Base-by-base conservation (phyloP, 306 rosid genomes). In the Acacia melanoxylon region DNA sequence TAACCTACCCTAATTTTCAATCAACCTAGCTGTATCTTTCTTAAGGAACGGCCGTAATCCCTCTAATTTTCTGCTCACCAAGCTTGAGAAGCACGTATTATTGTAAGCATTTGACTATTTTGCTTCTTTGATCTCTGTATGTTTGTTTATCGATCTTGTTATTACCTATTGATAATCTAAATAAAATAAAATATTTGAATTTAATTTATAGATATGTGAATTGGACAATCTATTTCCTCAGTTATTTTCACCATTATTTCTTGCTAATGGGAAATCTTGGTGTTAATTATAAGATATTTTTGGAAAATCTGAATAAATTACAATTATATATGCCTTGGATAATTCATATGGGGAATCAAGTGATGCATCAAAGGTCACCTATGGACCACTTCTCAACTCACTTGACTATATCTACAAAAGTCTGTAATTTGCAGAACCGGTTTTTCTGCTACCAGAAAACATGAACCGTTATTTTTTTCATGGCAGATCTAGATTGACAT, bases 121-220 rank as follows among this genome's bases (percentile, higher is more conserved):
- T 3, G 7, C 63, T 8, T 56, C 1, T 2, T 0, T n/a, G 13
- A 56, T 9, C 14, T 56, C 2, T 4, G 0, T 4, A 0, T 2
- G 1, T 56, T 20, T n/a, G 2, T 20, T n/a, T 56, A 56, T n/a
- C 5, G 27, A n/a, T 46, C 25, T 54, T 54, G 24, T 19, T 20
- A 54, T 20, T 54, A 20, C 10, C 25, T 54, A 54, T 54, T 19
- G 25, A 20, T 7, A 1, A 19, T n/a, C 4, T 54, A 5, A 54
- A 12, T 2, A 20, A 54, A 54, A 16, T 19, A 17, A 17, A 49
- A 52, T 52, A 52, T 52, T 54, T 7, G 25, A 8, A 54, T 20
- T 54, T 54, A 54, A 1, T 54, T 20, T 19, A 20, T 54, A 54
- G 61, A 54, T 54, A 25, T 20, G 22, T 3, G 2, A 51, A 6